Conservation (phyloP, 129 eudicot species). For the Pulicaria dysenterica region DNA sequence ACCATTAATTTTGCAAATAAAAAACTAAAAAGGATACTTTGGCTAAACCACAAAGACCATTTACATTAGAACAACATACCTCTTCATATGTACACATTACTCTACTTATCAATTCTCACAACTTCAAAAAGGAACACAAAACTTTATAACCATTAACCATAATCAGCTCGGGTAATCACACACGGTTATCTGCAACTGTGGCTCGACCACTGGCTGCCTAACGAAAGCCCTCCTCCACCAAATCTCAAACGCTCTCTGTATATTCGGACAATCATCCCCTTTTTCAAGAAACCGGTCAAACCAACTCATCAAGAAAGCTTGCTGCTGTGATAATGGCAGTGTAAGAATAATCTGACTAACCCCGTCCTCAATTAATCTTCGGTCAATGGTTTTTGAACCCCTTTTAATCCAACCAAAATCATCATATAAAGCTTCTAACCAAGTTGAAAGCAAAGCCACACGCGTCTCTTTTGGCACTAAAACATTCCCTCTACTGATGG, state of each 20-base stretch:
- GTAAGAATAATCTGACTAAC: slow-evolving; percentile 77
- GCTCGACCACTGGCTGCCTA: slow-evolving; percentile 59
- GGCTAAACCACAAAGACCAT: too few relatives aligned
- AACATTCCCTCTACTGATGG: slow-evolving; percentile 71
- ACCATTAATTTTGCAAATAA: too few relatives aligned
- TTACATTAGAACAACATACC: slow-evolving; percentile 5
- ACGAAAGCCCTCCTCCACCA: slow-evolving; percentile 97
- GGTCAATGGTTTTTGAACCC: slow-evolving; percentile 56
- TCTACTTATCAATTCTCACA: not conserved
- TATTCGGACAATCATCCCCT: slow-evolving; percentile 94
- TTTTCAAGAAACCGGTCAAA: slow-evolving; percentile 79
- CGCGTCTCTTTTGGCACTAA: slow-evolving; percentile 79
- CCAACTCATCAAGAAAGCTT: slow-evolving; percentile 73
- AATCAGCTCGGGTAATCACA: slow-evolving; percentile 65
- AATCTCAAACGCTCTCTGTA: slow-evolving; percentile 81
- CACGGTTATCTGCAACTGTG: slow-evolving; percentile 72
- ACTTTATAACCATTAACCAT: slow-evolving; percentile 1
- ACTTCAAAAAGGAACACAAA: not conserved
- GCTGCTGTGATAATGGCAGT: slow-evolving; percentile 68
- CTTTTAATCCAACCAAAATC: slow-evolving; percentile 91
- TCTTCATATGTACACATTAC: slow-evolving; percentile 29
- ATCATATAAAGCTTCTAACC: slow-evolving; percentile 90
- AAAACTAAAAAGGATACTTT: too few relatives aligned
- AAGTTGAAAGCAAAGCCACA: slow-evolving; percentile 65
- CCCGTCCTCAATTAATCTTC: slow-evolving; percentile 81